Conservation (phyloP, 1,284 basidiomycete species). For the Spongispora temasekensis region DNA sequence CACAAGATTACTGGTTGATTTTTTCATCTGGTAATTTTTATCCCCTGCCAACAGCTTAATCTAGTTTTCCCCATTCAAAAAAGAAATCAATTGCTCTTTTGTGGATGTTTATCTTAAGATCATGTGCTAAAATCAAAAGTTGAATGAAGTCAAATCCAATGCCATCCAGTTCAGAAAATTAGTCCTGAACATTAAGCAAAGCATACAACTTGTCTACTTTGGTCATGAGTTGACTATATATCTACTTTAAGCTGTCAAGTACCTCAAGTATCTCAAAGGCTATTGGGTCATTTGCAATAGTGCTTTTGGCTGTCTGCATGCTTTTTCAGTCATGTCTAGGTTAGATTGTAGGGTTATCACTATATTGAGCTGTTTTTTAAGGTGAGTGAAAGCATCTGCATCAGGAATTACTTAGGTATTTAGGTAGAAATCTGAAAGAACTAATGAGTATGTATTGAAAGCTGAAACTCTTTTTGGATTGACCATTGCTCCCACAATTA, state of each 20-base stretch:
- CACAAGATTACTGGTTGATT: conserved; percentile 26
- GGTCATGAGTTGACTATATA: background rate
- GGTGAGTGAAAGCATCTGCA: conserved; percentile 37
- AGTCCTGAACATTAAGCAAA: background rate
- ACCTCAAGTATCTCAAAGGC: background rate
- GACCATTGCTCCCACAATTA: background rate
- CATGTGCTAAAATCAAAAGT: conserved; percentile 34
- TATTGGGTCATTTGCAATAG: conserved; percentile 6
- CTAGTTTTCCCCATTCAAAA: conserved; percentile 41
- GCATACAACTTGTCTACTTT: too few species aligned
- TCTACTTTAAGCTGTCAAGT: background rate
- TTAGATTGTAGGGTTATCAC: conserved; percentile 38
- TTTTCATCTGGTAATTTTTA: conserved; percentile 35
- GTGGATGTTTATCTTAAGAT: conserved; percentile 43
- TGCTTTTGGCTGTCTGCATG: conserved; percentile 15
- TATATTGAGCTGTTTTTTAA: conserved; percentile 39
- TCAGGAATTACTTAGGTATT: background rate
- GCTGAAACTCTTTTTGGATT: too few species aligned
- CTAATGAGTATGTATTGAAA: background rate
- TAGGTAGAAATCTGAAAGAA: background rate
- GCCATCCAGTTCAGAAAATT: background rate
- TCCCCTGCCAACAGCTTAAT: conserved; percentile 37
- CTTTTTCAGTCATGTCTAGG: conserved; percentile 29
- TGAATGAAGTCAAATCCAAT: conserved; percentile 20
- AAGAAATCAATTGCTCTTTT: conserved; percentile 38